Base-by-base conservation (phyloP, 1,284 basidiomycete genomes). In the Irpex sp. region DNA sequence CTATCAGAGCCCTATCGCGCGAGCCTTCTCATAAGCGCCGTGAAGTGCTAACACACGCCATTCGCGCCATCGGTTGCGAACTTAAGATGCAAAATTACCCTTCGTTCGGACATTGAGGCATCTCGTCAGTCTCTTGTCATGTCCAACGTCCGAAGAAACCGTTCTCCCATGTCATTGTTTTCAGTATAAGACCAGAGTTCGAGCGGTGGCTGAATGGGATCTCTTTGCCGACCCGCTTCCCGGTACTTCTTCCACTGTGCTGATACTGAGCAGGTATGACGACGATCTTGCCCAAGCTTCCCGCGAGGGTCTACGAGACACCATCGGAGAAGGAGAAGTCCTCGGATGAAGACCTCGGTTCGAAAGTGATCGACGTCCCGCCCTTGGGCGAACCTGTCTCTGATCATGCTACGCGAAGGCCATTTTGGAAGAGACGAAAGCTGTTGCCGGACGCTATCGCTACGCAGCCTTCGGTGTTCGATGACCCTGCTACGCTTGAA, bases 401-500 rank as follows among this genome's bases (percentile, higher is more conserved):
- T 5, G 64, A 70, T 14, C 58, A 63, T 16, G 61, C 61, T 48
- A 42, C 55, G 21, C 65, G 64, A 14, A 58, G 53, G 10, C 61
- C 65, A n/a, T 70, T 70, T 59, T 73, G 68, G 67, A 63, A 65
- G 48, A 66, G 67, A 23, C 61, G 63, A 21, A 70, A 66, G 62
- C 58, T 65, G 33, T 68, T 71, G 45, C 66, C 69, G 33, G 73
- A 75, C 59, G 66, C 65, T 48, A 66, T 73, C 56, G 74, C 74
- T 37, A 75, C 74, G 8, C 74, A 74, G 59, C 70, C 73, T 1
- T 74, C 73, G n/a, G 72, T 74, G 16, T 75, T 75, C 59, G 74
- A 75, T 63, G 84, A 88, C 64, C 80, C 84, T 2, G 65, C 71
- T 52, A 75, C 83, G 0, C 71, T 83, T 2, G 78, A 79, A 52